phyloP scores from a whole-genome alignment of 805 yeast species.

The Cyberlindnera maritima region DNA sequence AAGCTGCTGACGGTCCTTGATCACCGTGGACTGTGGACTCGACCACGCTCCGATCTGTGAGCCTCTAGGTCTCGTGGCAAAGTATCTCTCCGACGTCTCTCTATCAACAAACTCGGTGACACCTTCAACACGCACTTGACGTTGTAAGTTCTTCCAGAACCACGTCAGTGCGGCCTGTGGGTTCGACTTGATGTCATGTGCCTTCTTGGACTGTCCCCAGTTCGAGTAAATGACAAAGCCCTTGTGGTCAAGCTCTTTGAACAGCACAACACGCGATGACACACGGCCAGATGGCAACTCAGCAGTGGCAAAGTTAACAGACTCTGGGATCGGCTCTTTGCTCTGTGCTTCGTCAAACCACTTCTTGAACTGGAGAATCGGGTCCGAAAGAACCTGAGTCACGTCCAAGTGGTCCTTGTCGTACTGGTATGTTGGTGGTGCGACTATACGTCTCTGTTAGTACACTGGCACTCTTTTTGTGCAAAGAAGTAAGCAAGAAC shows the following conservation, averaged over 20 bases:
- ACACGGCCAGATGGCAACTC: slow-evolving; percentile 87
- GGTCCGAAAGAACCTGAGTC: slow-evolving; percentile 51
- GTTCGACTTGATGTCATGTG: slow-evolving; percentile 65
- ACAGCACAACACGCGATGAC: slow-evolving; percentile 76
- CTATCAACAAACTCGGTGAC: slow-evolving; percentile 65
- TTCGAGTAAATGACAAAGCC: slow-evolving; percentile 91
- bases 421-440: slow-evolving; percentile 88
- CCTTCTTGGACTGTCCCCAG: slow-evolving; percentile 86
- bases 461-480: not conserved
- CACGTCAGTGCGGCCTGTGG: slow-evolving; percentile 81
- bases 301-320: slow-evolving; percentile 86
- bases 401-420: slow-evolving; percentile 61
- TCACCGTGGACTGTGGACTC: slow-evolving; percentile 74
- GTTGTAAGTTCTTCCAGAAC: slow-evolving; percentile 88
- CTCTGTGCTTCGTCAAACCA: slow-evolving; percentile 83
- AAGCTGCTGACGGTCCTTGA: slow-evolving; percentile 59
- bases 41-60: slow-evolving; percentile 97
- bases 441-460: slow-evolving; percentile 37
- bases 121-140: slow-evolving; percentile 95
- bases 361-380: slow-evolving; percentile 71
- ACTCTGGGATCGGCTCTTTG: slow-evolving; percentile 71
- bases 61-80: slow-evolving; percentile 85
- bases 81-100: slow-evolving; percentile 76
- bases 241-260: slow-evolving; percentile 82
- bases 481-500: slow-evolving; percentile 3